Conservation (phyloP, 176 grass and related monocot genomes). For the Triticum timopheevii region DNA sequence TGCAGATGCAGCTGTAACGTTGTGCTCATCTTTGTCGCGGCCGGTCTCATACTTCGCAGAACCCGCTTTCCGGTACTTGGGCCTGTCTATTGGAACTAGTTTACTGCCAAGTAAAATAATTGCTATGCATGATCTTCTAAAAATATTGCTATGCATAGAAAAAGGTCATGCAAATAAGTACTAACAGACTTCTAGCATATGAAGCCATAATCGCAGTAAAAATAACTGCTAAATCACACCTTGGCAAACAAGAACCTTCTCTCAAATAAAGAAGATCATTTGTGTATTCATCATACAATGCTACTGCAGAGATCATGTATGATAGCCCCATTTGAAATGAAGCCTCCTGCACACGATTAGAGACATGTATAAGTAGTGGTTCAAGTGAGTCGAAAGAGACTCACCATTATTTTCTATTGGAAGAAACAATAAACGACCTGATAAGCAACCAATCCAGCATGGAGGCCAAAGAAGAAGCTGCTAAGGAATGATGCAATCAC, state of each 20-base stretch:
- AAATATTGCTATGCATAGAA: neutral
- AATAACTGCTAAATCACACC: conserved; percentile 37
- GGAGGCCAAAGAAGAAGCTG: conserved; percentile 74
- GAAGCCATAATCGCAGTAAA: neutral
- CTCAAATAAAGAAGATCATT: conserved; percentile 93
- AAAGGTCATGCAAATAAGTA: neutral
- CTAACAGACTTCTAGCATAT: conserved; percentile 13
- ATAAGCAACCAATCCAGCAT: conserved; percentile 63
- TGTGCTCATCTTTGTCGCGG: conserved; percentile 24
- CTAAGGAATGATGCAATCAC: conserved; percentile 58
- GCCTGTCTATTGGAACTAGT: conserved; percentile 65
- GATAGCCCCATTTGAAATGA: conserved; percentile 76
- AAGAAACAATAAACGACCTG: conserved; percentile 41
- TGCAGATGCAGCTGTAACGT: neutral
- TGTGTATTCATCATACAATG: conserved; percentile 82
- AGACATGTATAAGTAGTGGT: neutral
- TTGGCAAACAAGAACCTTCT: conserved; percentile 91
- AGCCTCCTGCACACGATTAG: conserved; percentile 41
- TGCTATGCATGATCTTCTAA: neutral
- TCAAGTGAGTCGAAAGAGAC: no score
- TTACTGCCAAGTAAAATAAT: conserved; percentile 16
- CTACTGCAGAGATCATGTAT: conserved; percentile 70
- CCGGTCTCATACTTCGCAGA: conserved; percentile 26
- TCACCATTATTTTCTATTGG: neutral
- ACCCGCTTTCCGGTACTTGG: conserved; percentile 65